Conservation (phyloP, 108 stramenopile genomes). For the Schizochytrium sp. region DNA sequence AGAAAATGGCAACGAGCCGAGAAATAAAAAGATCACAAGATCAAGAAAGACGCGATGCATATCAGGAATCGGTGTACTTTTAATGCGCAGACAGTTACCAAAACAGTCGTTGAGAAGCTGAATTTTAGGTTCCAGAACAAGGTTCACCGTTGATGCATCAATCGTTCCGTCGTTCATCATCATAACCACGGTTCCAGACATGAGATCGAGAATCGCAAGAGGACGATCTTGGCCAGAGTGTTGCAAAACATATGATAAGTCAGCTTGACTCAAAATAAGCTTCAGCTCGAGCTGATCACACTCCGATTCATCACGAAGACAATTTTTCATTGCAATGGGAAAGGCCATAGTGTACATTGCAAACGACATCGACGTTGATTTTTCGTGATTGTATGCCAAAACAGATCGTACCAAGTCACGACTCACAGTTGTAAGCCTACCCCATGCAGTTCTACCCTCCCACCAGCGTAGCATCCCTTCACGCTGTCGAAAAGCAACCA, state of each 20-base stretch:
- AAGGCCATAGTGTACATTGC: constrained; percentile 55
- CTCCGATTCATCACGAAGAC: constrained; percentile 7
- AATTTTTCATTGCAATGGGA: constrained; percentile 36
- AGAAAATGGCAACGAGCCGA: background rate
- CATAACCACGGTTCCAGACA: constrained; percentile 34
- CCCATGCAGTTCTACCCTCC: constrained; percentile 52
- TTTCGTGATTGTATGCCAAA: constrained; percentile 12
- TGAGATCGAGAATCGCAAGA: constrained; percentile 47
- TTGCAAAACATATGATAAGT: constrained; percentile 14
- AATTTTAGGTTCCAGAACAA: constrained; percentile 18
- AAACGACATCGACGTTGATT: constrained; percentile 30
- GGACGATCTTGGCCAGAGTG: constrained; percentile 15
- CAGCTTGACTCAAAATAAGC: background rate
- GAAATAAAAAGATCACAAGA: background rate
- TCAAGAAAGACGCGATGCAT: constrained; percentile 38
- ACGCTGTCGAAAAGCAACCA: constrained; percentile 41
- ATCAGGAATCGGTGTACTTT: constrained; percentile 12
- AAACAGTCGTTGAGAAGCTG: constrained; percentile 26
- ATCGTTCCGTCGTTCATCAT: constrained; percentile 50
- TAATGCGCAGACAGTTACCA: constrained; percentile 26
- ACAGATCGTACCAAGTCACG: constrained; percentile 36
- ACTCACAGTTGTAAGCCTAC: background rate
- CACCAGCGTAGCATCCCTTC: constrained; percentile 40
- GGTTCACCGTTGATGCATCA: background rate
- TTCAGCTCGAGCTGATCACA: constrained; percentile 34